Conservation (phyloP, 208 protist genomes). For the Leishmania braziliensis region DNA sequence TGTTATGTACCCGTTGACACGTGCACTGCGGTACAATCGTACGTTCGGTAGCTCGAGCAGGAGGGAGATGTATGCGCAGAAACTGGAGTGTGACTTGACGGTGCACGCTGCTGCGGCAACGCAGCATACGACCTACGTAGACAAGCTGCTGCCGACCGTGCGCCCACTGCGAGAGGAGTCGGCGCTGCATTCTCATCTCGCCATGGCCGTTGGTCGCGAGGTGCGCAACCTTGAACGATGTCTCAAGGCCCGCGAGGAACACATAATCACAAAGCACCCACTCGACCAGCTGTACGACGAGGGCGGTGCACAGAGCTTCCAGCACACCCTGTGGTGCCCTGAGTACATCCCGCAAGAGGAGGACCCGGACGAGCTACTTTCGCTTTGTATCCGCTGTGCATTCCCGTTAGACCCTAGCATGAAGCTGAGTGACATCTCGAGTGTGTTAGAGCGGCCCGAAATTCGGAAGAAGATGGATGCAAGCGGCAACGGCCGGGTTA, state of each 20-base stretch:
- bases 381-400: slow-evolving; percentile 69
- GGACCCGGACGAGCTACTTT: slow-evolving; percentile 56
- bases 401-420: slow-evolving; percentile 57
- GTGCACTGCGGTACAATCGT: slow-evolving; percentile 49
- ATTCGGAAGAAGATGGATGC: slow-evolving; percentile 52
- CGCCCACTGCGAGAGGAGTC: slow-evolving; percentile 72
- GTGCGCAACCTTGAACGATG: slow-evolving; percentile 64
- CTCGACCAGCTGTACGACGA: slow-evolving; percentile 85
- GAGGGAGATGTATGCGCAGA: slow-evolving; percentile 20
- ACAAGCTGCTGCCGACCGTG: slow-evolving; percentile 58
- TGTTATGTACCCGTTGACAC: slow-evolving; percentile 65
- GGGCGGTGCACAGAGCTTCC: slow-evolving; percentile 85
- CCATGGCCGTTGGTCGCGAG: slow-evolving; percentile 61
- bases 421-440: slow-evolving; percentile 52
- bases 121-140: slow-evolving; percentile 37
- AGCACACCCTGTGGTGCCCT: slow-evolving; percentile 66
- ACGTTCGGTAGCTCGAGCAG: slow-evolving; percentile 14
- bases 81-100: slow-evolving; percentile 48
- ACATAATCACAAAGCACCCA: slow-evolving; percentile 57
- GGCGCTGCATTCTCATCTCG: slow-evolving; percentile 44
- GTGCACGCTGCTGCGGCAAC: slow-evolving; percentile 37
- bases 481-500: slow-evolving; percentile 52
- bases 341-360: slow-evolving; percentile 78
- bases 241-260: slow-evolving; percentile 43
- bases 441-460: slow-evolving; percentile 59